Conservation (phyloP, 768 basidiomycete species). For the Obba rivulosa region DNA sequence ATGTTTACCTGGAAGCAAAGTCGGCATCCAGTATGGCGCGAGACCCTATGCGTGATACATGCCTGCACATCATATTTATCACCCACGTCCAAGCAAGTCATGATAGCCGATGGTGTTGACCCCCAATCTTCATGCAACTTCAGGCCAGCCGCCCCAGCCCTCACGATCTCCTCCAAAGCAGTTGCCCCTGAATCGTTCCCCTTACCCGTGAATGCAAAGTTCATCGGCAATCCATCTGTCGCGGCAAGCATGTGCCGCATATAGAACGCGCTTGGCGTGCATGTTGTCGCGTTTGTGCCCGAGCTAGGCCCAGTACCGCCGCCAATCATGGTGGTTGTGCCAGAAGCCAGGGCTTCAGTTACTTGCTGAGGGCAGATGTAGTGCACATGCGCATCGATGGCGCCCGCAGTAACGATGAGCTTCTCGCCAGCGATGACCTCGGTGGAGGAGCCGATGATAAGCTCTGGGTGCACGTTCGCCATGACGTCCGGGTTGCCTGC, state of each 20-base stretch:
- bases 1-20: conserved; percentile 65
- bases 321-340: conserved; percentile 92
- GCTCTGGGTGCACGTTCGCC: conserved; percentile 64
- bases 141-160: conserved; percentile 81
- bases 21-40: background rate
- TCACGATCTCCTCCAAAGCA: conserved; percentile 75
- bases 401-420: conserved; percentile 89
- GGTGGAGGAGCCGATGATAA: conserved; percentile 86
- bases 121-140: conserved; percentile 99
- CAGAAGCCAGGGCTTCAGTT: conserved; percentile 73
- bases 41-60: conserved; percentile 17
- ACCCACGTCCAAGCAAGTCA: conserved; percentile 69
- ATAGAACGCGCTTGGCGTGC: conserved; percentile 87
- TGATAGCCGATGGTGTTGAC: conserved; percentile 77
- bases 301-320: conserved; percentile 94
- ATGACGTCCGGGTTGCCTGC: conserved; percentile 95
- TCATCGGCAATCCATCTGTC: conserved; percentile 85
- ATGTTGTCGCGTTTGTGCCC: conserved; percentile 90
- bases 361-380: conserved; percentile 95
- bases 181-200: conserved; percentile 82
- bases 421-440: conserved; percentile 97
- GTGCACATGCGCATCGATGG: conserved; percentile 88
- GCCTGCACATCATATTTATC: conserved; percentile 95
- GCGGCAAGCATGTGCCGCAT: conserved; percentile 89
- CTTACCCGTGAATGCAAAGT: conserved; percentile 94